Percentiles rank a stretch among this genome's conserved stretches.
phyloP scores from a whole-genome alignment of 768 basidiomycete species.

The Kwoniella pini region DNA sequence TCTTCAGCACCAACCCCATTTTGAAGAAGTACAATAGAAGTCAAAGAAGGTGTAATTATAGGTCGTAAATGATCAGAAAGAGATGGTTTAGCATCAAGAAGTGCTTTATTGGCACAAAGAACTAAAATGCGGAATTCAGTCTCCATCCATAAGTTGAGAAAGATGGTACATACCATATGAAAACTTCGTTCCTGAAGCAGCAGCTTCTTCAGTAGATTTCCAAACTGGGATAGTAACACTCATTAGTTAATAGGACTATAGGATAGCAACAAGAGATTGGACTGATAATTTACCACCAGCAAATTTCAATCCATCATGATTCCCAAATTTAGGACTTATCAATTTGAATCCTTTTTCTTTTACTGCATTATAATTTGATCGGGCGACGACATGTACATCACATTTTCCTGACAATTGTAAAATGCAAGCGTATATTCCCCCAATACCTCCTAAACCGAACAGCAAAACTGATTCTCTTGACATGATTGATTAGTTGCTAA shows the following conservation, averaged over 20 bases:
- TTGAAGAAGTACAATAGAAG: conserved; percentile 49
- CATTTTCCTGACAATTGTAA: conserved; percentile 40
- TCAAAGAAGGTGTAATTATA: conserved; percentile 29
- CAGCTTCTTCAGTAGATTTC: conserved; percentile 44
- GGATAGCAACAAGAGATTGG: no score
- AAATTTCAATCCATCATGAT: conserved; percentile 45
- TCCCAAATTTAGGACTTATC: conserved; percentile 40
- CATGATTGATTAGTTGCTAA: conserved; percentile 11
- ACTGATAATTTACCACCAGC: conserved; percentile 47
- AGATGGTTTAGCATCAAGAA: conserved; percentile 49
- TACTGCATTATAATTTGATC: conserved; percentile 46
- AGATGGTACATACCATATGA: conserved; percentile 25
- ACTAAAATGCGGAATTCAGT: conserved; percentile 30
- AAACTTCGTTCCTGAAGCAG: conserved; percentile 33
- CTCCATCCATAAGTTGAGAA: no score
- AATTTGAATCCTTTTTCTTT: conserved; percentile 44
- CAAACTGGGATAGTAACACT: no score
- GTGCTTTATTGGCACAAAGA: conserved; percentile 51
- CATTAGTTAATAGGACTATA: no score
- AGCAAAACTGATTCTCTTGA: conserved; percentile 40
- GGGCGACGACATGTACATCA: conserved; percentile 47
- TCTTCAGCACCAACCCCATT: conserved; percentile 53
- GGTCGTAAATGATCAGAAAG: conserved; percentile 43
- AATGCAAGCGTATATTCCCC: conserved; percentile 52
- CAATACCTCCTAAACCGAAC: conserved; percentile 52